phyloP scores from a whole-genome alignment of 495 filamentous ascomycete species.

The Hypoxylon trugodes region DNA sequence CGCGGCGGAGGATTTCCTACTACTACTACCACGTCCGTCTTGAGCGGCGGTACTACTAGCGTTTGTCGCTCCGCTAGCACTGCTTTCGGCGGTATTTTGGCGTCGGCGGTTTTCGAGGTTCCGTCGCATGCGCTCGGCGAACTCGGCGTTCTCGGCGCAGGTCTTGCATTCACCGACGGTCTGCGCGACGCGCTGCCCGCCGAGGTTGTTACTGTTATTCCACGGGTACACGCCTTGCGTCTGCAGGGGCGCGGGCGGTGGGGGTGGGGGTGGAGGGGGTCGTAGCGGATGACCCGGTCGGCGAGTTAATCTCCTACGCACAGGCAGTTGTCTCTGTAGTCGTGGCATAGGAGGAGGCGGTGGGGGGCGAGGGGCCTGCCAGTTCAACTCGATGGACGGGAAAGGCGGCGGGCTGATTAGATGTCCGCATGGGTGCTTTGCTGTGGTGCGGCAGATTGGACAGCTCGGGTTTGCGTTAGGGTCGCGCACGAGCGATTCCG shows the following conservation, averaged over 20 bases:
- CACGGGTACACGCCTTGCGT: too few species aligned
- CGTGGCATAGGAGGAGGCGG: conserved; percentile 31
- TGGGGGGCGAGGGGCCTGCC: conserved; percentile 34
- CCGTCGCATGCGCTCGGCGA: conserved; percentile 25
- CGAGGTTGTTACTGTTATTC: conserved; percentile 23
- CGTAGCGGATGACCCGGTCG: conserved; percentile 29
- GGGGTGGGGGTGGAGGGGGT: conserved; percentile 34
- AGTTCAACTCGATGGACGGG: conserved; percentile 13
- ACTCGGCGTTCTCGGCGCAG: conserved; percentile 34
- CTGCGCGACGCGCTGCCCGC: conserved; percentile 35
- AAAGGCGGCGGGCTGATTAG: conserved; percentile 40
- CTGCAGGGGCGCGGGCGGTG: too few species aligned
- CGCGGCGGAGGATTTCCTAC: too few species aligned
- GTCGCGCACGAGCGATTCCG: conserved; percentile 45
- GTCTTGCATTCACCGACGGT: conserved; percentile 37
- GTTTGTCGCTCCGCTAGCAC: conserved; percentile 6
- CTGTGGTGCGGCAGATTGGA: conserved; percentile 50
- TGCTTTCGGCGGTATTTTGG: conserved; percentile 24
- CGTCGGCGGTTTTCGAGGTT: conserved; percentile 16
- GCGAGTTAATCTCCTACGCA: conserved; percentile 40
- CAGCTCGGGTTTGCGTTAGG: conserved; percentile 46
- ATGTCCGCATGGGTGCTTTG: conserved; percentile 53
- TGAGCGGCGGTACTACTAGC: too few species aligned
- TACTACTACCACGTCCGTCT: too few species aligned
- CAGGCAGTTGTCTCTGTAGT: conserved; percentile 35